These are phyloP conservation scores for Xylaria sp. DNA, from an alignment of 2,329 filamentous ascomycete genomes.

Conservation along the genomic window DNA sequence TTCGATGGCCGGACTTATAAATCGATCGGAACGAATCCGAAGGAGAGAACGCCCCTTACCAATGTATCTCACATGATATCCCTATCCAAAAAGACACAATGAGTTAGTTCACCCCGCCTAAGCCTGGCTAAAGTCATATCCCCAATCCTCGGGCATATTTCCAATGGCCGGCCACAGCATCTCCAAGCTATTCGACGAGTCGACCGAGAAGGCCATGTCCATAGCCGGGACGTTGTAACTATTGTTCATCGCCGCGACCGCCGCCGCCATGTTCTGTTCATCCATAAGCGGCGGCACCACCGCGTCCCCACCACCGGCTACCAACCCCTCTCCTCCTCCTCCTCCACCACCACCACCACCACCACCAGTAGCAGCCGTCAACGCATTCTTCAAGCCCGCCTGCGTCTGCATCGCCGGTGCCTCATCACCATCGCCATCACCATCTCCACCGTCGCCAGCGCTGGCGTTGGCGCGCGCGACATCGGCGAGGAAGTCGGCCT, in stretches of 20 bases:
- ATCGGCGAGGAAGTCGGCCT: conserved; percentile 28
- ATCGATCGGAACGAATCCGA: no score
- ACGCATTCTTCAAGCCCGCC: neutral
- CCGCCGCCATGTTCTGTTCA: conserved; percentile 9
- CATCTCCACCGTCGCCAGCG: no score
- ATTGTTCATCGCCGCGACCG: no score
- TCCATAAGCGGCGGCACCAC: neutral
- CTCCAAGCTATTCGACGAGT: conserved; percentile 24
- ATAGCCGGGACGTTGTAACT: conserved; percentile 23
- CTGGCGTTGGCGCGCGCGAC: conserved; percentile 14
- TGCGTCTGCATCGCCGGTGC: conserved; percentile 6
- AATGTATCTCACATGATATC: no score
- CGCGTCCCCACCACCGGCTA: no score
- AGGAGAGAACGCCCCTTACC: no score
- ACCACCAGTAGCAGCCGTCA: neutral
- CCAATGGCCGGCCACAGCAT: conserved; percentile 29
- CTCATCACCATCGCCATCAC: no score
- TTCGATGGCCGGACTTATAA: no score
- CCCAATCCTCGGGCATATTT: conserved; percentile 25
- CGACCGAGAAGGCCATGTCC: conserved; percentile 29
- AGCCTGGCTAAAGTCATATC: conserved; percentile 3
- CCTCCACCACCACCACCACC: neutral
- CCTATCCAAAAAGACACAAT: no score
- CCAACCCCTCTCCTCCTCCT: neutral
- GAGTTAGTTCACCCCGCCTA: no score